Evolutionary conservation across 495 filamentous ascomycete genomes (phyloP), one percentile per base, ranked within the genome.

Genomic region (Podospora comata): DNA sequence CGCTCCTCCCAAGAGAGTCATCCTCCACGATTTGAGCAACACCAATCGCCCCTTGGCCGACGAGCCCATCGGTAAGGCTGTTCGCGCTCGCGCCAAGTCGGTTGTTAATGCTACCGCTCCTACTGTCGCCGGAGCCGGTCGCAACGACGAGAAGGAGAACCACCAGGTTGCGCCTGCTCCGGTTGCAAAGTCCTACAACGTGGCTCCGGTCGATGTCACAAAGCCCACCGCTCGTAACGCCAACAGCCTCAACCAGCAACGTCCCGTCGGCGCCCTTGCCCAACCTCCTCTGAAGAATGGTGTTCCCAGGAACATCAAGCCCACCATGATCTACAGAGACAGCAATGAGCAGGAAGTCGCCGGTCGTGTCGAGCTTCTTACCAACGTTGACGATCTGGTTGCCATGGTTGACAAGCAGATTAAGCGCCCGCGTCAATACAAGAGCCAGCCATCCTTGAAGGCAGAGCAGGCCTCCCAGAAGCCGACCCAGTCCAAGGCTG

Each of bases 11-110:
- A 92, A 92, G 80, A 87, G 92, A 68, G 88, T 88, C 53, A 91
- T 87, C 18, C 92, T 95, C 77, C 90, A 85, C 18, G 93, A 97
- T 74, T 83, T 93, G 48, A 94, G 89, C 84, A 93, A 92, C 75
- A 90, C 84, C 18, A 76, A 81, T 32, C 89, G 88, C 71, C 72
- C 79, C 27, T 71, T 83, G 15, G 67, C 60, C 48, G 81, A 73
- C 32, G 79, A 79, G 66, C 84, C 76, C 85, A 65, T 68, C 71
- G 62, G 82, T 76, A 91, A 89, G 76, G 78, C 74, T 19, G 67
- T 73, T 44, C 68, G 68, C 68, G 73, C 74, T 65, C 28, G 72
- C 9, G 62, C 64, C 30, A 70, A 71, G 19, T 61, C 81, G 59
- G 70, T 77, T 13, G 66, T 74, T 55, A 80, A 72, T 59, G 70